Base-by-base conservation (phyloP, 768 basidiomycete species). In the Russula olivacea region DNA sequence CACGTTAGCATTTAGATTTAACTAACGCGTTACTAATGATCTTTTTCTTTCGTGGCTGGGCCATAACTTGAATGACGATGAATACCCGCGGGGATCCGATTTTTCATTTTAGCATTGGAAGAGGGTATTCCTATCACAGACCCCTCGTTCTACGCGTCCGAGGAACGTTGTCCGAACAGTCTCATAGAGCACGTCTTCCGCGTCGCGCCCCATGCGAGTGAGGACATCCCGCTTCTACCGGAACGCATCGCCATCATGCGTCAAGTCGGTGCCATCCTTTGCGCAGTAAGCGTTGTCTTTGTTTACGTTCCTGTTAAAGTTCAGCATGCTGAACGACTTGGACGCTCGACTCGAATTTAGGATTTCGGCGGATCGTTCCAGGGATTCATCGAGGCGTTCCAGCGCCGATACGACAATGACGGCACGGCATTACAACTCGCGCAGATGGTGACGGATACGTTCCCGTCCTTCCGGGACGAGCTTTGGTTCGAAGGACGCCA, bases 211-310 rank as follows among this genome's bases (percentile, higher is more conserved):
- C 79, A 79, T 60, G 86, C 80, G 8, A 75, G 69, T 9, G 93
- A 95, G 69, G 68, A 72, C 7, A 79, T 94, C 8, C 91, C 93
- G 10, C 75, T 95, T 2, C 74, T 94, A 8, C 68, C 72, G 19
- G 83, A 94, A 61, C 82, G 93, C 7, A 85, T 93, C 63, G 76
- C 77, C 4, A 77, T 95, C 61, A 86, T 96, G 80, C 82, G 93
- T 7, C 81, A 91, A 72, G 85, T 88, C 25, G 93, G 91, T 0
- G 74, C 73, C 19, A 84, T 90, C 51, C 78, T 95, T 3, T 86
- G 84, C 68, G 76, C 79, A 55, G 91, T 92, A 71, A 64, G 85
- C 36, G 14, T 54, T 4, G 36, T 21, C 1, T 0, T 45, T 45
- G 7, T 5, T n/a, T n/a, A n/a, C n/a, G n/a, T n/a, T n/a, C n/a